Evolutionary conservation across 345 rosid genomes (phyloP).

Genomic region (Linum lewisii): DNA sequence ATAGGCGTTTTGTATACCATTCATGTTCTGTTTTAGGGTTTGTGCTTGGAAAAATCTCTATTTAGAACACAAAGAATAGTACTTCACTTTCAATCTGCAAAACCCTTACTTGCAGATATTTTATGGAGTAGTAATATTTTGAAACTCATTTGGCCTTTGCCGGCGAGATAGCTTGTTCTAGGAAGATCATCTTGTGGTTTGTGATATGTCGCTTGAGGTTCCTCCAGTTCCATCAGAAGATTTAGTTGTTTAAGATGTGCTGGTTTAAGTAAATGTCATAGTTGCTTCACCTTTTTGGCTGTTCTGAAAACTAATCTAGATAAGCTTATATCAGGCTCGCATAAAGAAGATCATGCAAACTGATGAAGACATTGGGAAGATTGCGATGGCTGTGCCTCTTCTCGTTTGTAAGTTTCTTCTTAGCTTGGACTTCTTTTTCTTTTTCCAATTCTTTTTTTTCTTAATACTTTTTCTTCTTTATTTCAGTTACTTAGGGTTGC

Average conservation of each 20-base stretch:
- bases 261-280: not conserved
- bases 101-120: too few relatives aligned
- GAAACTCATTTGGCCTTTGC: not conserved
- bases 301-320: not conserved
- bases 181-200: not conserved
- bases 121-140: too few relatives aligned
- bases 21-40: not conserved
- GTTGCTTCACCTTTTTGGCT: not conserved
- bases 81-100: too few relatives aligned
- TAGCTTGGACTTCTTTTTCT: not conserved
- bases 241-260: too few relatives aligned
- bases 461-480: not conserved
- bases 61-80: not conserved
- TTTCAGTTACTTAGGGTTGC: not conserved
- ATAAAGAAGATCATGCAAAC: constrained; percentile 81
- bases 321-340: constrained; percentile 33
- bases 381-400: constrained; percentile 74
- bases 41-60: not conserved
- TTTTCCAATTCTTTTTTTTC: not conserved
- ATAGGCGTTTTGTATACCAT: not conserved
- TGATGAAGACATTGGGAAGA: constrained; percentile 74
- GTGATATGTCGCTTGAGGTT: too few relatives aligned
- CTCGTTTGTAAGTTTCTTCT: constrained; percentile 52
- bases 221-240: too few relatives aligned
- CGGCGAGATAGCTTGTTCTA: not conserved